Base-by-base conservation (phyloP, 2,329 filamentous ascomycete species). In the Fusarium mexicanum region DNA sequence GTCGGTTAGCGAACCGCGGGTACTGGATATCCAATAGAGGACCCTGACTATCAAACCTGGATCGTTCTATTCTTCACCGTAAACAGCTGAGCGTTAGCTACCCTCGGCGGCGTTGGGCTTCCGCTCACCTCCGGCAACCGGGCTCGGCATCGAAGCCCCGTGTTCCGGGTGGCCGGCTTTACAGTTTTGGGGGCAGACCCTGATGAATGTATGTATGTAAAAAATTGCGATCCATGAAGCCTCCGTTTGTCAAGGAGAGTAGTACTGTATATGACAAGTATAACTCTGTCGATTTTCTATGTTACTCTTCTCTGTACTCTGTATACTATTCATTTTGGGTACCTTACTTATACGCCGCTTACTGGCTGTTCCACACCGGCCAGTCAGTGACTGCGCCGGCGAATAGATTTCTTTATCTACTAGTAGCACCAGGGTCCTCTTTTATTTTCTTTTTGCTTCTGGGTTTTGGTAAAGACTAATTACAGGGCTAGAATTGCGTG, bases 311-410 rank as follows among this genome's bases (percentile, higher is more conserved):
- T 71, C 41, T 51, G 47, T 48, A 26, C 51, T 59, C 69, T 44
- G 14, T 35, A 41, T 58, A 31, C 54, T 46, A 31, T 58, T 46
- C 41, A 60, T 68, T 73, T 75, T 72, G 72, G 76, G 72, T 72
- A 75, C 69, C 76, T 77, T 76, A 67, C 72, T 68, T 73, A 64
- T 53, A 77, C 64, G 72, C 74, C 60, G 74, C 73, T 54, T 64
- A 75, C 51, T 66, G n/a, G 61, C 53, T 22, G 55, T 60, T 54
- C 63, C 60, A 74, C 68, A 74, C 58, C 72, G 65, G 72, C 57
- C 57, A 69, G 48, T 63, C 47, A 54, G 62, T 71, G 43, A 33
- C n/a, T 38, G 35, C 50, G 64, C 57, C 57, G 60, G 55, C 22
- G 51, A 44, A 44, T 22, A n/a, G 16, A 51, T 37, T 43, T 37